Conservation (phyloP, 108 stramenopile species). For the Nitzschia sp. region DNA sequence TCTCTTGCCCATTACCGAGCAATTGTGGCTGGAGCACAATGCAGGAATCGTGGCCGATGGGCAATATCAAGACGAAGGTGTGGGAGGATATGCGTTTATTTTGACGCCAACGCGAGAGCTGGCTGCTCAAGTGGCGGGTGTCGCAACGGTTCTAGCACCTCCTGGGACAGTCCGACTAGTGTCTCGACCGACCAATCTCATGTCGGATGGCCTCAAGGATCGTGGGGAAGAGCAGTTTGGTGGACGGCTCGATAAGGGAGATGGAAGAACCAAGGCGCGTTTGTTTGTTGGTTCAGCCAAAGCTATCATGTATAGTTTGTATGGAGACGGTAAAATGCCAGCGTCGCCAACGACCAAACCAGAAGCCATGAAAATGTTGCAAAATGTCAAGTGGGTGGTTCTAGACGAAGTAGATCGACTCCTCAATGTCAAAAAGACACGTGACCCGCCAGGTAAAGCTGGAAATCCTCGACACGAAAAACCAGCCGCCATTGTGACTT, state of each 20-base stretch:
- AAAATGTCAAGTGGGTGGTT: conserved; percentile 63
- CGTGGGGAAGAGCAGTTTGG: conserved; percentile 41
- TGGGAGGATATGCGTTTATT: conserved; percentile 62
- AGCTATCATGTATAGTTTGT: conserved; percentile 65
- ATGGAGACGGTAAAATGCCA: conserved; percentile 76
- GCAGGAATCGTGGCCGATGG: conserved; percentile 4
- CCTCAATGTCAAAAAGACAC: conserved; percentile 49
- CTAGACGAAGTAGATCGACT: conserved; percentile 88
- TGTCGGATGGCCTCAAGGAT: conserved; percentile 44
- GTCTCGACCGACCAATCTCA: conserved; percentile 72
- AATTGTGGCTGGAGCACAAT: conserved; percentile 57
- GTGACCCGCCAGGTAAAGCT: conserved; percentile 13
- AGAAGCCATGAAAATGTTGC: conserved; percentile 65
- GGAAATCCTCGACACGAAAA: conserved; percentile 63
- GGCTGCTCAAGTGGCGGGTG: conserved; percentile 90
- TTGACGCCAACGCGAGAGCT: conserved; percentile 93
- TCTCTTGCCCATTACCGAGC: conserved; percentile 82
- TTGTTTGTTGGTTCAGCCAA: conserved; percentile 86
- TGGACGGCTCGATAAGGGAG: conserved; percentile 27
- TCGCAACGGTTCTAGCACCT: conserved; percentile 81
- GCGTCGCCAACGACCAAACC: conserved; percentile 82
- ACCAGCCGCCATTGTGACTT: conserved; percentile 80
- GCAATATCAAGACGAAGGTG: conserved; percentile 26
- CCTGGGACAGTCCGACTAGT: conserved; percentile 83
- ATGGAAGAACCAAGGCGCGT: conserved; percentile 40